Evolutionary conservation across 768 basidiomycete species (phyloP), one percentile per base, ranked within the genome.

Genomic region (Pulveroboletus sp.): DNA sequence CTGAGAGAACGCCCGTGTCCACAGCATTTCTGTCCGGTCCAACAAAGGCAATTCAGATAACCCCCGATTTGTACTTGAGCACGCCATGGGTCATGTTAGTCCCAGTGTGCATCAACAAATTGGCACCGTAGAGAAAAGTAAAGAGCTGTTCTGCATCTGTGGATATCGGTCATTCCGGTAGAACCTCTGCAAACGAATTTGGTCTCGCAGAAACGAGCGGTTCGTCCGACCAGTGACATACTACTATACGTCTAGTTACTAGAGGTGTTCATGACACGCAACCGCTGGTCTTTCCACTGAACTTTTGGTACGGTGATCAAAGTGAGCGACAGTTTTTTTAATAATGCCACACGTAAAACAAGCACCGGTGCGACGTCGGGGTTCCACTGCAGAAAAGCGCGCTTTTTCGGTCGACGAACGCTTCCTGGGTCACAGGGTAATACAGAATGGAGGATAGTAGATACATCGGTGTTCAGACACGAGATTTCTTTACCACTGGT

Each of bases 11-110:
- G 9, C 32, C 14, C 26, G 15, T 15, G 10, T 37, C 35, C 14
- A 46, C 54, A 56, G 55, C 56, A 55, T 39, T 5, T 8, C 27
- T 46, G 38, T 11, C 33, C 21, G 2, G 46, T 41, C 54, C 47
- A 33, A 37, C 30, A 56, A 49, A 56, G 54, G 54, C 42, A 49
- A 11, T 1, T 36, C 4, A 32, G 37, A 43, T 53, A 42, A 24
- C 42, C 24, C 44, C 43, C 35, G 32, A 42, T 7, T 9, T 8
- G 1, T 32, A 15, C 13, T 6, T 21, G 11, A 31, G 21, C 21
- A 21, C 21, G 2, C 21, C 21, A 21, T 21, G 21, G 21, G 21
- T 4, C 21, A 21, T 21, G 21, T 21, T 21, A 21, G 21, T n/a
- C 9, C 26, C 40, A 10, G 21, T 24, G 31, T 15, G 21, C 6